Conservation (phyloP, 2,329 filamentous ascomycete species). For the Fusarium foetens region DNA sequence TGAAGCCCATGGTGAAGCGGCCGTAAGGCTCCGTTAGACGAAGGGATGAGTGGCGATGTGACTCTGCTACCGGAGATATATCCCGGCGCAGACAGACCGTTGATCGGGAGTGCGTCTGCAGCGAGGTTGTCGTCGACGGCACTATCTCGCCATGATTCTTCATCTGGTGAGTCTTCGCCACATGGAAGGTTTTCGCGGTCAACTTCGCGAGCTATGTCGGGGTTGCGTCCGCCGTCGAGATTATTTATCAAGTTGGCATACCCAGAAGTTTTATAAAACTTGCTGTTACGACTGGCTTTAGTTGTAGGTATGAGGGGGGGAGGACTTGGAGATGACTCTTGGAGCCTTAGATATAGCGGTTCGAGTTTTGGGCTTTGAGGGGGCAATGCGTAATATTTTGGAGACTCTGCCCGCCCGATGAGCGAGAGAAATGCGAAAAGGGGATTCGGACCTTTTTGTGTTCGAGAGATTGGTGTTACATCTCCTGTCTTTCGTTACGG, state of each 20-base stretch:
- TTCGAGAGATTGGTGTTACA: not conserved
- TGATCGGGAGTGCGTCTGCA: constrained; percentile 43
- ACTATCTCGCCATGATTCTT: constrained; percentile 28
- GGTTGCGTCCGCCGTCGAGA: constrained; percentile 38
- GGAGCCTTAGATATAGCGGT: constrained; percentile 47
- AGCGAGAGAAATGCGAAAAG: not conserved
- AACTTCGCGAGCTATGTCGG: constrained; percentile 70
- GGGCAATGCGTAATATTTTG: not conserved
- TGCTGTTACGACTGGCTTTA: constrained; percentile 55
- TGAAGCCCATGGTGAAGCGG: constrained; percentile 53
- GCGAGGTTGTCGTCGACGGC: constrained; percentile 34
- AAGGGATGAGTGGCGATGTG: constrained; percentile 37
- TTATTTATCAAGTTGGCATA: too few species aligned
- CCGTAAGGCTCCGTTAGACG: constrained; percentile 47
- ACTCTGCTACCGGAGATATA: constrained; percentile 13
- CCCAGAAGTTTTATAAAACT: too few species aligned
- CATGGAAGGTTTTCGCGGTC: constrained; percentile 63
- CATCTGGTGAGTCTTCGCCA: constrained; percentile 48
- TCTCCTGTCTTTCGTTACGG: too few species aligned
- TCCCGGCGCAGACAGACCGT: not conserved
- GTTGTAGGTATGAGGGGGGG: constrained; percentile 50
- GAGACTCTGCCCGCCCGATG: not conserved
- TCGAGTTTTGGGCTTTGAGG: constrained; percentile 49
- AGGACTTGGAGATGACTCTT: constrained; percentile 46
- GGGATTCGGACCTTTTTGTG: not conserved